Conservation (phyloP, 2,329 filamentous ascomycete species). For the Neodidymelliopsis sp. region DNA sequence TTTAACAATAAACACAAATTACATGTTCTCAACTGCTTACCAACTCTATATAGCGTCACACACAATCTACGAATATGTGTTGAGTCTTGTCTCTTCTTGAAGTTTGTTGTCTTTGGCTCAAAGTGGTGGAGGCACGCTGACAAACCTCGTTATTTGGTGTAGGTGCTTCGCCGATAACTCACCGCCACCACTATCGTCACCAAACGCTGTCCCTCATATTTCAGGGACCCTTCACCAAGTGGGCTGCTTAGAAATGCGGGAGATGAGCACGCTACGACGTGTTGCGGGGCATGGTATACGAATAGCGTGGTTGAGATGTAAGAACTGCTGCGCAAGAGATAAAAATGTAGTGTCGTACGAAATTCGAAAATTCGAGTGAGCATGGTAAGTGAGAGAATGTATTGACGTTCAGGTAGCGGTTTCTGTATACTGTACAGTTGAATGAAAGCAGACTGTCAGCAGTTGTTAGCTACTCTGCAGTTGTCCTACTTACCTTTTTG, state of each 20-base stretch:
- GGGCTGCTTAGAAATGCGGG: constrained; percentile 6
- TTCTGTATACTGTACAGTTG: background rate
- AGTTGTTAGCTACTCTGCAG: constrained; percentile 5
- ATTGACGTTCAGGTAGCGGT: background rate
- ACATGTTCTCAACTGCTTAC: background rate
- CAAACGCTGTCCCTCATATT: background rate
- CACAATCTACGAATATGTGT: background rate
- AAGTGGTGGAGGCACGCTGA: constrained; percentile 1
- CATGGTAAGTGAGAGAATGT: no score
- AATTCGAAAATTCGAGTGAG: constrained; percentile 8
- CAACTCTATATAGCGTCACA: background rate
- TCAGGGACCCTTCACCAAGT: background rate
- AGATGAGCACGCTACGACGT: background rate
- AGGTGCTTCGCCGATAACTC: constrained; percentile 8
- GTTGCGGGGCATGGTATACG: background rate
- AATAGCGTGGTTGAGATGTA: background rate
- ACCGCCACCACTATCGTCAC: background rate
- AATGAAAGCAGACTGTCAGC: background rate
- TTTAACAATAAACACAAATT: background rate
- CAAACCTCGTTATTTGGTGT: background rate
- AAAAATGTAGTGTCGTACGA: background rate
- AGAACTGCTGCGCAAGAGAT: no score
- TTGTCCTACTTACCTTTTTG: background rate
- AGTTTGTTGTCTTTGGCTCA: background rate
- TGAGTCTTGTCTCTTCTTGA: background rate